phyloP scores from a whole-genome alignment of 345 rosid genomes.

The Eucalyptus pauciflora region DNA sequence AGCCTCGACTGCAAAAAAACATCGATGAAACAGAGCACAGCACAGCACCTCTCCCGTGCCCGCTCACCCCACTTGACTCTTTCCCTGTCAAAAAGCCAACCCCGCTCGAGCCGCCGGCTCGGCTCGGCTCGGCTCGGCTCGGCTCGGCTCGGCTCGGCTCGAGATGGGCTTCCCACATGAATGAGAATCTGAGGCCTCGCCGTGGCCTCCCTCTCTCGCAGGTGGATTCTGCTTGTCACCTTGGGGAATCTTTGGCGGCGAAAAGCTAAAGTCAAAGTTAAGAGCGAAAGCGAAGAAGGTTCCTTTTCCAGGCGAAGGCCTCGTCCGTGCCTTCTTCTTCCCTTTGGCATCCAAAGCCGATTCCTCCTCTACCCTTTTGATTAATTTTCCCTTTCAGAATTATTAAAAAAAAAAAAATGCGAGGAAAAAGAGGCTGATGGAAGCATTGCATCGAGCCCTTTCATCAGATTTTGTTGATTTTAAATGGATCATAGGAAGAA shows the following conservation, averaged over 20 bases:
- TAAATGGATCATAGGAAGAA: not conserved
- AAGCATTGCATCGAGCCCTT: not conserved
- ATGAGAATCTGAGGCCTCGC: not conserved
- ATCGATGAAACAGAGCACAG: not conserved
- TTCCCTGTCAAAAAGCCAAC: not conserved
- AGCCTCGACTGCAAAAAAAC: not conserved
- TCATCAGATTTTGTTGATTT: not conserved
- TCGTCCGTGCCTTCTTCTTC: not conserved
- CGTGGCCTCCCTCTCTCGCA: not conserved
- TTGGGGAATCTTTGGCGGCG: not conserved
- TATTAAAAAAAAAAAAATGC: not conserved
- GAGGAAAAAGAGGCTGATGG: not conserved
- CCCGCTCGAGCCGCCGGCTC: not conserved
- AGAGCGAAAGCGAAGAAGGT: not conserved
- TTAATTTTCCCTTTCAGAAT: not conserved
- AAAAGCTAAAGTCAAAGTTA: not conserved
- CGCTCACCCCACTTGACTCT: not conserved
- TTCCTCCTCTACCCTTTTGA: not conserved
- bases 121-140: not conserved
- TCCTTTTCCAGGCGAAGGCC: not conserved
- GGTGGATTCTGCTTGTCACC: not conserved
- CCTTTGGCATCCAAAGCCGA: not conserved
- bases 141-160: not conserved
- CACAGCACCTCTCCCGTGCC: not conserved
- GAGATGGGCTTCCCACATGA: not conserved